A percentile compares a stretch with the other conserved stretches of the same genome.
These are phyloP conservation scores for Physcomitrium patens DNA, from an alignment of 225 moss, liverwort and hornwort species.

Conservation along the genomic window DNA sequence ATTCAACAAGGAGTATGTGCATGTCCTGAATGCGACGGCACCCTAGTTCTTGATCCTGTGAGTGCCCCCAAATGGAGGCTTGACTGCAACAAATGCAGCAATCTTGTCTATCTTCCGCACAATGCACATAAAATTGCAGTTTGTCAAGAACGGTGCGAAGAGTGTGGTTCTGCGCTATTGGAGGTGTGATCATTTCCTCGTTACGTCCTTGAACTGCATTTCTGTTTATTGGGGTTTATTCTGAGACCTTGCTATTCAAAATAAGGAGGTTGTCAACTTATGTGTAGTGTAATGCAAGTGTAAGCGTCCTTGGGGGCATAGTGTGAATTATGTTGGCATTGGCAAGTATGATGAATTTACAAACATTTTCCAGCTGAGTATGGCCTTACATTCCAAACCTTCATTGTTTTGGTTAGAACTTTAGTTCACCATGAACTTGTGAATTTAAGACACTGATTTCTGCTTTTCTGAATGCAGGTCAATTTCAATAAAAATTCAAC, in stretches of 20 bases:
- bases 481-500: constrained; percentile 96
- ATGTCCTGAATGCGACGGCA: constrained; percentile 98
- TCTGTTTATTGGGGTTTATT: constrained; percentile 8
- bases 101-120: constrained; percentile 94
- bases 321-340: not conserved
- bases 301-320: not conserved
- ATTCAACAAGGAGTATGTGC: constrained; percentile 94
- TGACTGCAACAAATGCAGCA: constrained; percentile 96
- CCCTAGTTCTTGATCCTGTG: constrained; percentile 92
- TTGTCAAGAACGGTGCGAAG: constrained; percentile 81
- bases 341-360: not conserved
- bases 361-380: constrained; percentile 1
- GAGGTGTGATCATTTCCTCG: constrained; percentile 45
- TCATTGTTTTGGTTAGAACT: not conserved
- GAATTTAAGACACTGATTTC: constrained; percentile 32
- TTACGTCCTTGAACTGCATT: constrained; percentile 1
- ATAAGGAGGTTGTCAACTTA: not conserved
- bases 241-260: constrained; percentile 4
- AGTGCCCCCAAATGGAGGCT: constrained; percentile 99
- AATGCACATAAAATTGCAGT: constrained; percentile 90
- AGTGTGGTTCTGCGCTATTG: constrained; percentile 82
- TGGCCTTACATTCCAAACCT: not conserved
- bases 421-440: constrained; percentile 1
- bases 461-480: constrained; percentile 50
- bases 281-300: not conserved